phyloP scores from a whole-genome alignment of 129 eudicot genomes.

The Flaveria sonorensis region DNA sequence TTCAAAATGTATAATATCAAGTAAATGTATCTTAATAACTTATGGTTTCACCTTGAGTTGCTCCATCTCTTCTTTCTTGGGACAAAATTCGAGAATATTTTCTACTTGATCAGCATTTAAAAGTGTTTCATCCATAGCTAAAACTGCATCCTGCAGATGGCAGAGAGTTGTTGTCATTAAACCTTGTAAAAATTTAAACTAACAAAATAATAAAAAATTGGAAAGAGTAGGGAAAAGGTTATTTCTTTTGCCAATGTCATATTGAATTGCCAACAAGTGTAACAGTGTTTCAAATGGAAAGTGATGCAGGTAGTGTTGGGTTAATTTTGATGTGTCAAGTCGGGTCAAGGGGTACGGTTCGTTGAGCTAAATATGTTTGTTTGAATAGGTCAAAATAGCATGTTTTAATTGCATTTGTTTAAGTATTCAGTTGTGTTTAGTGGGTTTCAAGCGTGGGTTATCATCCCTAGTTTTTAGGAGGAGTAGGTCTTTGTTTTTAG shows the following conservation, averaged over 20 bases:
- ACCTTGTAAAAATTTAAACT: background rate
- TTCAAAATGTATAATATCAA: background rate
- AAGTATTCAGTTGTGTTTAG: too few relatives aligned
- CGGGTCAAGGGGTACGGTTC: too few relatives aligned
- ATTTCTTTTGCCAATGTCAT: background rate
- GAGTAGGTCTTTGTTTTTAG: too few relatives aligned
- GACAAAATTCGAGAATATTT: constrained; percentile 71
- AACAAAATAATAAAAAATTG: background rate
- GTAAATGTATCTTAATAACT: background rate
- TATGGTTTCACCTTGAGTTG: constrained; percentile 61
- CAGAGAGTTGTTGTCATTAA: constrained; percentile 2
- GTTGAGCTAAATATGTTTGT: too few relatives aligned
- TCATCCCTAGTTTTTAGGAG: too few relatives aligned
- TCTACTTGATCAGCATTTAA: constrained; percentile 76
- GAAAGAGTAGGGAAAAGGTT: background rate
- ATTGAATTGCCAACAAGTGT: background rate
- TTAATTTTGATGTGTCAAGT: too few relatives aligned
- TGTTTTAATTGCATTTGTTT: too few relatives aligned
- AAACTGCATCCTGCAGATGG: constrained; percentile 57
- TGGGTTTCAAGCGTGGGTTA: too few relatives aligned
- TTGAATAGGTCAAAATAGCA: too few relatives aligned
- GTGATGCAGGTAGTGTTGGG: background rate
- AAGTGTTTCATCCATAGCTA: constrained; percentile 71
- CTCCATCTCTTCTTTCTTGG: constrained; percentile 82
- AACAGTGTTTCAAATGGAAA: background rate